Evolutionary conservation across 371 early-diverging fungal species (phyloP), one percentile per base, ranked within the genome.

Genomic region (Nosema muscidifuracis): DNA sequence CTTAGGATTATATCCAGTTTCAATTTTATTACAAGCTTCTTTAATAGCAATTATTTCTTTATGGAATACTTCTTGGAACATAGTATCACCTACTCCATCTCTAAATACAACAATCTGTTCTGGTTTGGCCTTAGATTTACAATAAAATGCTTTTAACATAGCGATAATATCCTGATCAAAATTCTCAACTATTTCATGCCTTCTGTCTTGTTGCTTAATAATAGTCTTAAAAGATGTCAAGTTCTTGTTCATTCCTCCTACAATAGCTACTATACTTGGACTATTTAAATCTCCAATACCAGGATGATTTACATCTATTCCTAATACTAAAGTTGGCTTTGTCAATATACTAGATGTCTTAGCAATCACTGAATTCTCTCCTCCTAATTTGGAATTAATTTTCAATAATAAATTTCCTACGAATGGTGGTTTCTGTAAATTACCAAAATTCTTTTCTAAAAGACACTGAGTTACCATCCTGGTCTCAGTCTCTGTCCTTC

Each of bases 401-500:
- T 92, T 92, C 13, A 92, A 80, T 62, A 88, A 86, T 57, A 91
- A 83, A 72, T 91, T 90, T 16, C 87, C 86, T 69, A 87, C 87
- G 77, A 89, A 94, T 68, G 72, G 31, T 2, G 88, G 88, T 47
- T 86, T 73, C 67, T 86, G 86, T 38, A 86, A 81, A 38, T 84
- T 84, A 64, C 77, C 74, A 20, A 87, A 75, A 79, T 95, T 89
- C 82, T 87, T 89, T 2, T 85, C 83, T 67, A 89, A 87, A 56
- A 95, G 83, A 81, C 95, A 95, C 83, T 95, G 95, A 0, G 94
- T 90, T 0, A 89, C 87, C 33, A 92, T 83, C 38, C 93, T 91
- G 64, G 91, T 84, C 1, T 53, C 28, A 0, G 92, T 92, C 80
- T 97, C 95, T 31, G 89, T 87, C 30, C 90, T 86, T 31, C 92